Conservation (phyloP, 306 rosid genomes). For the Senna tora region DNA sequence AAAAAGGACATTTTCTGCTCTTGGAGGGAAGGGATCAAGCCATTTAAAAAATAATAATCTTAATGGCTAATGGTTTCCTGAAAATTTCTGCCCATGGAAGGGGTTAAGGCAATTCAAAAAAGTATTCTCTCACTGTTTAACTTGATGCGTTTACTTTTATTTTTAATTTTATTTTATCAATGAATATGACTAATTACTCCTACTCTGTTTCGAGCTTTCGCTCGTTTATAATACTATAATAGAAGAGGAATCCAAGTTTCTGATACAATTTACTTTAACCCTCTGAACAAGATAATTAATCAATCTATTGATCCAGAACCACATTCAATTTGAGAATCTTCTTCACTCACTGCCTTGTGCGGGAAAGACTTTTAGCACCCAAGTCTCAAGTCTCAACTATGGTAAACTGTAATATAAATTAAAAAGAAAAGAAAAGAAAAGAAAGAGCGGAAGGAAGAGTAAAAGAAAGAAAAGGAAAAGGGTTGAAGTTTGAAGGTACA, state of each 20-base stretch:
- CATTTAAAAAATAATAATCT: conserved; percentile 19
- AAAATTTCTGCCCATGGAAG: conserved; percentile 21
- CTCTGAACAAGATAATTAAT: not conserved
- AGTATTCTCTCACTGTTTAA: conserved; percentile 6
- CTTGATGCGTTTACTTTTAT: too few species aligned
- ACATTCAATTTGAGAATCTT: conserved; percentile 34
- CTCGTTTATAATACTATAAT: not conserved
- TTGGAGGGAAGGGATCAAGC: not conserved
- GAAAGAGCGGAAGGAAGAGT: not conserved
- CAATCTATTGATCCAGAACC: conserved; percentile 9
- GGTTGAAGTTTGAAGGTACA: conserved; percentile 35
- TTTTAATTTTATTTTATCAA: too few species aligned
- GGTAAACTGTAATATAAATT: conserved; percentile 14
- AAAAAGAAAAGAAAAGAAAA: not conserved
- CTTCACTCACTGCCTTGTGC: conserved; percentile 9
- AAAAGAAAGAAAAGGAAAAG: conserved; percentile 1
- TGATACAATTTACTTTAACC: not conserved
- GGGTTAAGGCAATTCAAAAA: conserved; percentile 8
- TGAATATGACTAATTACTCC: not conserved
- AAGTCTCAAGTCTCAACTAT: conserved; percentile 23
- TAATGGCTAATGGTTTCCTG: too few species aligned
- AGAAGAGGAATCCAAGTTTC: not conserved
- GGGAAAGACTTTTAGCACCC: conserved; percentile 19
- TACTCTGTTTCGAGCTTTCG: not conserved
- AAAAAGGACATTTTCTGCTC: conserved; percentile 32